Evolutionary conservation across 345 rosid species (phyloP).

Genomic region (Syzygium grande): DNA sequence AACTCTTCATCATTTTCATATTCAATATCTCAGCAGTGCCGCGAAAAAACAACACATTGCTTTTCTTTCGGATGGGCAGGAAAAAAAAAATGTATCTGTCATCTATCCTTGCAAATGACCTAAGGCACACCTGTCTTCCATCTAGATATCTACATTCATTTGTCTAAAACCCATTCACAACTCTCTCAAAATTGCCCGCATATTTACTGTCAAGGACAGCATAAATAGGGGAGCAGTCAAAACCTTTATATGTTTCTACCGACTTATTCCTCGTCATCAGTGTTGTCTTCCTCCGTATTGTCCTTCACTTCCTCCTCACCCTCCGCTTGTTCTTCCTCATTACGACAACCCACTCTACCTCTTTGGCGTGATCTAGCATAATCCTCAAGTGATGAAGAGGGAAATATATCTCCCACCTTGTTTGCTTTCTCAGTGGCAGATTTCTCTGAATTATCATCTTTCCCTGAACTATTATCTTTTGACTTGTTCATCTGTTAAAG

Average conservation of each 20-base stretch:
- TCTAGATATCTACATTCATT: neutral
- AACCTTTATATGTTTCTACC: neutral
- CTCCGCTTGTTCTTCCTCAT: conserved; percentile 7
- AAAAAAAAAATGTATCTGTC: neutral
- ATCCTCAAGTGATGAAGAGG: conserved; percentile 58
- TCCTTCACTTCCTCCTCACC: conserved; percentile 9
- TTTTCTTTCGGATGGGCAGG: neutral
- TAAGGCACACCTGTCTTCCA: neutral
- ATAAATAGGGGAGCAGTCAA: neutral
- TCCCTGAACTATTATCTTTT: conserved; percentile 31
- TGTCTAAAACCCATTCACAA: neutral
- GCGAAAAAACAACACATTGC: neutral
- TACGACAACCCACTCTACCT: neutral
- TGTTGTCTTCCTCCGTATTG: conserved; percentile 16
- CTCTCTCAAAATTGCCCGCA: neutral
- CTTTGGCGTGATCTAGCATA: conserved; percentile 37
- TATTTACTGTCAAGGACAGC: neutral
- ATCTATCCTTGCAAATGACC: neutral
- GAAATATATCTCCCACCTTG: conserved; percentile 77
- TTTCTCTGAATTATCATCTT: conserved; percentile 32
- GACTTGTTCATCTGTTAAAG: conserved; percentile 61
- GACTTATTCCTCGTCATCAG: conserved; percentile 7
- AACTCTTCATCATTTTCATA: neutral
- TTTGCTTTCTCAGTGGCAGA: conserved; percentile 30
- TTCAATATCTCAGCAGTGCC: neutral